These are phyloP conservation scores for Emydomyces testavorans DNA, from an alignment of 2,329 filamentous ascomycete genomes.

Conservation along the genomic window DNA sequence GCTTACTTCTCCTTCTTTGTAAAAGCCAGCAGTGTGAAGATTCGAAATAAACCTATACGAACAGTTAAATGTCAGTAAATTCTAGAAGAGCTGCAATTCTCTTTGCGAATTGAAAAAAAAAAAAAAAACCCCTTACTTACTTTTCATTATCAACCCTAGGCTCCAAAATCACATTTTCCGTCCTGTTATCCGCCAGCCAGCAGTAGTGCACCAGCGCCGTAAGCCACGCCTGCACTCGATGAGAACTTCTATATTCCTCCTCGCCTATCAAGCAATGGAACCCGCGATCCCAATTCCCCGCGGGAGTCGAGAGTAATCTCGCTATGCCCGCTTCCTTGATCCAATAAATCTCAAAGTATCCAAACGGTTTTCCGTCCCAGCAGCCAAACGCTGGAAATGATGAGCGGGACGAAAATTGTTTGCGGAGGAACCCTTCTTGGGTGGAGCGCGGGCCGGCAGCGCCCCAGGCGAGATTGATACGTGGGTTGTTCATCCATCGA, in stretches of 20 bases:
- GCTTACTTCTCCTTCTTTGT: conserved; percentile 71
- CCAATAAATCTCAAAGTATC: conserved; percentile 98
- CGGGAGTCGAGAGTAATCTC: conserved; percentile 51
- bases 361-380: conserved; percentile 92
- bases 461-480: conserved; percentile 80
- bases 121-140: conserved; percentile 43
- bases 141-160: conserved; percentile 82
- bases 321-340: conserved; percentile 82
- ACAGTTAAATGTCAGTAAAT: not conserved
- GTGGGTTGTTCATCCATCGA: conserved; percentile 77
- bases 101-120: no score
- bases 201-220: conserved; percentile 79
- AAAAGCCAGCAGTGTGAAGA: conserved; percentile 64
- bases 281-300: conserved; percentile 74
- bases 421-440: conserved; percentile 57
- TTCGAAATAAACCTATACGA: conserved; percentile 54
- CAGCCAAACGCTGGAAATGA: conserved; percentile 84
- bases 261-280: conserved; percentile 84
- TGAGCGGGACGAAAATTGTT: conserved; percentile 55
- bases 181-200: conserved; percentile 64
- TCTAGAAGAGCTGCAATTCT: no score
- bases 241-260: conserved; percentile 74
- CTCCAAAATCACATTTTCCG: conserved; percentile 73
- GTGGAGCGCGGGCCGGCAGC: conserved; percentile 44
- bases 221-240: conserved; percentile 68